Evolutionary conservation across 306 rosid genomes (phyloP), one percentile per base, ranked within the genome.

Genomic region (Sicyos edulis): DNA sequence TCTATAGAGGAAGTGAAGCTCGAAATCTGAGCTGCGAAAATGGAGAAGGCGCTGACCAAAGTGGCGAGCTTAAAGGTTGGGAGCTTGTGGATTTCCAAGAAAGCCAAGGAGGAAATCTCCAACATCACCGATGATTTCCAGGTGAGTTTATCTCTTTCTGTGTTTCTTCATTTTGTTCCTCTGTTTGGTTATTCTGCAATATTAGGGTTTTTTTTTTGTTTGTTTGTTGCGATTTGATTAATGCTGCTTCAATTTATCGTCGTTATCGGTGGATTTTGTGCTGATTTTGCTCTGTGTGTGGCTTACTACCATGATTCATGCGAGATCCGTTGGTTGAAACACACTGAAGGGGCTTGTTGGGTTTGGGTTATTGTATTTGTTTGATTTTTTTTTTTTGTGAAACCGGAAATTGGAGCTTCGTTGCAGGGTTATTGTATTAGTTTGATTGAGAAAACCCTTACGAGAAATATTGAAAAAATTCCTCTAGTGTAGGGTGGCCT

Each of bases 11-110:
- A 45, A 70, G 47, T 47, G 60, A 59, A 74, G 70, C 79, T 44
- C 77, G 47, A 26, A 26, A 68, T 65, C 15, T 47, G 71, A 54
- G 29, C 15, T 10, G 17, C 59, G 71, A 34, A 58, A 42, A 93
- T 93, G 98, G 96, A 93, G 90, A 93, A 84, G 70, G 98, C 96
- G 82, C 86, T 93, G 19, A 93, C 97, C 2, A 90, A 83, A 72
- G 97, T 91, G 42, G 53, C 72, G 56, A 93, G 98, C 87, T 78
- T 93, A 69, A 93, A 91, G 82, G 81, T 90, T 60, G 96, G 96
- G 16, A 84, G 72, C 70, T 90, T 86, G 61, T 93, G 98, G 98
- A 87, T 93, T 80, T 74, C 95, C 15, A 90, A 88, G 86, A 90
- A 88, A 79, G 98, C 98, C 63, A 93, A 93, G 83, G 86, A 88